These are phyloP conservation scores for Abrus precatorius DNA, from an alignment of 306 rosid species.

Conservation along the genomic window DNA sequence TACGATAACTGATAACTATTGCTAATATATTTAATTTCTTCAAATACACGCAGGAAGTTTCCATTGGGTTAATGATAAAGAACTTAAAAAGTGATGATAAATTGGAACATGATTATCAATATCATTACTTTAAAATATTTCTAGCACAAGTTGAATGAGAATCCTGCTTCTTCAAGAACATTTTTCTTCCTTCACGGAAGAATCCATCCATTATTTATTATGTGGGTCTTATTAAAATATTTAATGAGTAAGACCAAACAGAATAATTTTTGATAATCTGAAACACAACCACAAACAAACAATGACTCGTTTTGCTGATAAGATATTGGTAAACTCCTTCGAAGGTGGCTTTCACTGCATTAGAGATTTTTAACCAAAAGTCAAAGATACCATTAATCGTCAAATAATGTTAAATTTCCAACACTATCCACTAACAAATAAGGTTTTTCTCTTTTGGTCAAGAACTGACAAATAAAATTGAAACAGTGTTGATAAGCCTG, in stretches of 20 bases:
- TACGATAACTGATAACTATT: too few relatives aligned
- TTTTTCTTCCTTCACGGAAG: neutral
- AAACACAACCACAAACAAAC: neutral
- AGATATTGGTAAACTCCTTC: too few relatives aligned
- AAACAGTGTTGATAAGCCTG: neutral
- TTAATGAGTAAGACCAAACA: neutral
- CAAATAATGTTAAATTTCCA: constrained; percentile 10
- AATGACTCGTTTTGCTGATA: neutral
- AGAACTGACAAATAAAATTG: too few relatives aligned
- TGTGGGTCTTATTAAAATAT: neutral
- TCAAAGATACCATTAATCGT: neutral
- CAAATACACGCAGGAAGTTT: neutral
- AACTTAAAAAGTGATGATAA: neutral
- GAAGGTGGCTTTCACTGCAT: too few relatives aligned
- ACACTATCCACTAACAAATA: neutral
- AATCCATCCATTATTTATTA: neutral
- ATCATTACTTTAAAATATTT: neutral
- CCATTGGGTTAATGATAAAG: neutral
- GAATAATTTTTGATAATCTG: neutral
- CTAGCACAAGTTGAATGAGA: neutral
- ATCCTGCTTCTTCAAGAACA: neutral
- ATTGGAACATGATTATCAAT: neutral
- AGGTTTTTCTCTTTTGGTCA: neutral
- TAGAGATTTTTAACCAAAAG: neutral
- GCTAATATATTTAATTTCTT: neutral